A percentile compares a stretch with the other conserved stretches of the same genome.
Conservation (phyloP, 345 rosid species). For the Gossypium raimondii region DNA sequence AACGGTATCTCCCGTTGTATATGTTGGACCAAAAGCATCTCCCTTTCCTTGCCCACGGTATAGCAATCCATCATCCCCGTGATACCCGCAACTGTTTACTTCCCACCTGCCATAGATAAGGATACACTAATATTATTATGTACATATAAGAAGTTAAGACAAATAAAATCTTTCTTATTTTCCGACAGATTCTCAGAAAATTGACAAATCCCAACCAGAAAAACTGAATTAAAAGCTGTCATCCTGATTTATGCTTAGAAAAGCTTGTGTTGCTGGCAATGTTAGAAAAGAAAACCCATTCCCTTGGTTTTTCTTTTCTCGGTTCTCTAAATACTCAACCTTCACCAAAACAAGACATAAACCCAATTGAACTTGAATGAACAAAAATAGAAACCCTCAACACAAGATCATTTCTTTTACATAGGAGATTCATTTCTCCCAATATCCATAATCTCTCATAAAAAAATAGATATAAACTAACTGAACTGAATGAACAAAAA, state of each 20-base stretch:
- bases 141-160: not conserved
- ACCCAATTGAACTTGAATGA: not conserved
- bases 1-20: constrained; percentile 67
- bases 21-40: constrained; percentile 79
- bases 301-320: not conserved
- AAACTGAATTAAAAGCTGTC: not conserved
- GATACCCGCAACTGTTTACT: constrained; percentile 91
- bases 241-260: not conserved
- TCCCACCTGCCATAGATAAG: constrained; percentile 61
- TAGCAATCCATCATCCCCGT: constrained; percentile 87
- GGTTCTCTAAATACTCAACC: not conserved
- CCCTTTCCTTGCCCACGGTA: constrained; percentile 77
- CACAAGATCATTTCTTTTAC: not conserved
- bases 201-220: not conserved
- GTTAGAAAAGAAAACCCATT: not conserved
- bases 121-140: not conserved
- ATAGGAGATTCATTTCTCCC: not conserved
- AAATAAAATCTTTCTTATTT: constrained; percentile 1
- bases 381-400: not conserved
- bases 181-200: not conserved
- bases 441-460: not conserved
- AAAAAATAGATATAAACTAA: not conserved
- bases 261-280: not conserved
- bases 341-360: not conserved
- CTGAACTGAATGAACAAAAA: constrained; percentile 7